Percentiles rank a stretch among this genome's conserved stretches.
Conservation (phyloP, 106 monocot species). For the Acorus calamus region DNA sequence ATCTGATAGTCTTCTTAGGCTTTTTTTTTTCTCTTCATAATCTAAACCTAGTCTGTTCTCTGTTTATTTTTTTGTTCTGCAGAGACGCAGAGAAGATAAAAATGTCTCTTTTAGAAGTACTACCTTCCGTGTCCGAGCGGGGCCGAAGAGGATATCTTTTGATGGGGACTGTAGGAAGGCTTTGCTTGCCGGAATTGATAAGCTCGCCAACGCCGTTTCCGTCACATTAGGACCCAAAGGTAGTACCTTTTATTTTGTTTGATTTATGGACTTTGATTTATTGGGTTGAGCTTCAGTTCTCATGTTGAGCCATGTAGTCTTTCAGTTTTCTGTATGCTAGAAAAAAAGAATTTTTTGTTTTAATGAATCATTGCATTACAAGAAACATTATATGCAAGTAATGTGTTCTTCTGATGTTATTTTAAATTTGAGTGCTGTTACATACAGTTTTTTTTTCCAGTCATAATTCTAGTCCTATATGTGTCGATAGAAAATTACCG, state of each 20-base stretch:
- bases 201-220: constrained; percentile 83
- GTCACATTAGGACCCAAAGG: constrained; percentile 98
- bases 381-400: too few species aligned
- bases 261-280: neutral
- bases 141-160: constrained; percentile 61
- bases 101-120: constrained; percentile 2
- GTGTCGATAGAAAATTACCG: too few species aligned
- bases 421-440: too few species aligned
- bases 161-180: constrained; percentile 58
- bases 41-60: neutral
- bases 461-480: too few species aligned
- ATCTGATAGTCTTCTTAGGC: neutral
- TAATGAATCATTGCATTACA: too few species aligned
- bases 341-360: too few species aligned
- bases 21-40: neutral
- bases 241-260: constrained; percentile 1
- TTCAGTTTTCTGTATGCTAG: too few species aligned
- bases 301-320: too few species aligned
- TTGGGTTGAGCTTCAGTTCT: neutral
- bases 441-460: too few species aligned
- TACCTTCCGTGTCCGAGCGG: constrained; percentile 36
- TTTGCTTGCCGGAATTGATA: constrained; percentile 64
- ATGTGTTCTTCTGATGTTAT: too few species aligned
- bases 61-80: neutral
- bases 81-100: constrained; percentile 15